Evolutionary conservation across 768 basidiomycete genomes (phyloP).

Genomic region (Pleurotus tuber-regium): DNA sequence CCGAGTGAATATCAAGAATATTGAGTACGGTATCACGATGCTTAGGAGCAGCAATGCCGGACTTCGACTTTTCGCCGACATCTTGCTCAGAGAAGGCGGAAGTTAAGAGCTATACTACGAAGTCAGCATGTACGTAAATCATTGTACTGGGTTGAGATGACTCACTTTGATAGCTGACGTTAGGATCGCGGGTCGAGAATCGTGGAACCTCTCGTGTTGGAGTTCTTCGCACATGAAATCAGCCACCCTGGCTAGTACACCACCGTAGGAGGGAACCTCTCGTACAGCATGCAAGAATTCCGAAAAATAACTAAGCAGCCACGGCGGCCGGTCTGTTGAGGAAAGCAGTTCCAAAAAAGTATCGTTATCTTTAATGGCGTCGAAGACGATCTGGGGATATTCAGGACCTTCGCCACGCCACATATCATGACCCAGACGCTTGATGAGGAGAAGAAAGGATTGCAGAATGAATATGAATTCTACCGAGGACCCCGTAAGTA

Average conservation of each 20-base stretch:
- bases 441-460: constrained; percentile 58
- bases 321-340: constrained; percentile 33
- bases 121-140: constrained; percentile 9
- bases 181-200: constrained; percentile 59
- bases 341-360: constrained; percentile 46
- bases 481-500: constrained; percentile 24
- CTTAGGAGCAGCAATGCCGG: constrained; percentile 14
- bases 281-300: constrained; percentile 60
- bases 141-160: constrained; percentile 10
- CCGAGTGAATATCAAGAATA: constrained; percentile 39
- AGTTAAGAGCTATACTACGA: constrained; percentile 26
- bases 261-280: constrained; percentile 46
- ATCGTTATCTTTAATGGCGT: constrained; percentile 78
- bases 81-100: constrained; percentile 26
- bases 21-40: constrained; percentile 22
- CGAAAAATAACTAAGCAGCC: constrained; percentile 63
- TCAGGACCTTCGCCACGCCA: constrained; percentile 75
- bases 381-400: constrained; percentile 77
- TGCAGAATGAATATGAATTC: constrained; percentile 60
- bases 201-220: constrained; percentile 72
- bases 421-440: constrained; percentile 49
- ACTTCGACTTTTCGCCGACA: not conserved
- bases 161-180: constrained; percentile 62
- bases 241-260: constrained; percentile 68
- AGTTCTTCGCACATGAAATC: constrained; percentile 78